Conservation (phyloP, 371 early-diverging fungal genomes). For the Sporodiniella umbellata region DNA sequence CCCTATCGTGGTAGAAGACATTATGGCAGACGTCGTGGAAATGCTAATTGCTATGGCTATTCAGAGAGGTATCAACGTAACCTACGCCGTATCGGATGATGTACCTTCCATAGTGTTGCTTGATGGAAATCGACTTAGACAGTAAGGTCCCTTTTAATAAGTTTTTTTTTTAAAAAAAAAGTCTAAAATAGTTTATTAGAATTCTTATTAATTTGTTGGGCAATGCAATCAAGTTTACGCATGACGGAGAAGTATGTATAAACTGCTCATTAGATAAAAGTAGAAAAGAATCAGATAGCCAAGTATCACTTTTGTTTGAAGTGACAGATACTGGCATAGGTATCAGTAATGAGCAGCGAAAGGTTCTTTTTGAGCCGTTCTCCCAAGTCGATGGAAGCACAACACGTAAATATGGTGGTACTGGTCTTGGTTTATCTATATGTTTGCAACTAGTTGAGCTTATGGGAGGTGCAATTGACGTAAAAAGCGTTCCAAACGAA, state of each 20-base stretch:
- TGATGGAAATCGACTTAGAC: slow-evolving; percentile 46
- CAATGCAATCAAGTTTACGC: slow-evolving; percentile 53
- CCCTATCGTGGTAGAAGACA: slow-evolving; percentile 48
- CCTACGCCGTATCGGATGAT: slow-evolving; percentile 36
- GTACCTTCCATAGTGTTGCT: slow-evolving; percentile 39
- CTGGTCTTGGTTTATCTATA: slow-evolving; percentile 62
- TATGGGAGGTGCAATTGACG: slow-evolving; percentile 55
- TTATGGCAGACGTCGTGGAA: slow-evolving; percentile 54
- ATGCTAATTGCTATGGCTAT: slow-evolving; percentile 52
- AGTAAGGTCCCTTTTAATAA: slow-evolving; percentile 11
- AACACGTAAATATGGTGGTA: slow-evolving; percentile 63
- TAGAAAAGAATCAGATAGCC: slow-evolving; percentile 5
- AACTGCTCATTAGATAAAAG: slow-evolving; percentile 31
- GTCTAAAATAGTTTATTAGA: slow-evolving; percentile 6
- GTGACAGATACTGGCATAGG: slow-evolving; percentile 56
- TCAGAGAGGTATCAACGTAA: slow-evolving; percentile 46
- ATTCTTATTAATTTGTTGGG: slow-evolving; percentile 41
- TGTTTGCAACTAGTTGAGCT: slow-evolving; percentile 51
- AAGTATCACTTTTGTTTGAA: slow-evolving; percentile 28
- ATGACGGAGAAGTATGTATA: slow-evolving; percentile 51
- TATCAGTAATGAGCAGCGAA: slow-evolving; percentile 51
- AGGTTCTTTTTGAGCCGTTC: slow-evolving; percentile 55
- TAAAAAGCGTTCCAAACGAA: slow-evolving; percentile 48
- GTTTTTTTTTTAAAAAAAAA: slow-evolving; percentile 2
- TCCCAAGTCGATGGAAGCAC: slow-evolving; percentile 62